phyloP scores from a whole-genome alignment of 2,329 filamentous ascomycete genomes.

The Pseudogymnoascus sp. region DNA sequence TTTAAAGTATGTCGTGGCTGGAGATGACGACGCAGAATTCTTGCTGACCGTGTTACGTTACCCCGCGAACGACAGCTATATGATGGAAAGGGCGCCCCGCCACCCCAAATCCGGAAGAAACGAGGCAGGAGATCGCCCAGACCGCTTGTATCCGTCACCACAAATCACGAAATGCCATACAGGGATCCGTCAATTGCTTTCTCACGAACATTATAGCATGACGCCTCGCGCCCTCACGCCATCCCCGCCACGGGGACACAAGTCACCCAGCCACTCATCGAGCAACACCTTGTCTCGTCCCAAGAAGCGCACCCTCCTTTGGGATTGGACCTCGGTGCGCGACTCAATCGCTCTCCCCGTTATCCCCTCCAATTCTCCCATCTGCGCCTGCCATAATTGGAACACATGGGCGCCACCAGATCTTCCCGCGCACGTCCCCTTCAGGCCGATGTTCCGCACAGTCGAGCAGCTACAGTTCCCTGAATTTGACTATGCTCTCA shows the following conservation, averaged over 20 bases:
- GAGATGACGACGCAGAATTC: neutral
- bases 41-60: neutral
- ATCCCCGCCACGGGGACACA: neutral
- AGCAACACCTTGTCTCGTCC: neutral
- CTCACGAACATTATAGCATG: neutral
- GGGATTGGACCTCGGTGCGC: conserved; percentile 36
- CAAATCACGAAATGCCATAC: neutral
- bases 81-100: neutral
- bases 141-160: neutral
- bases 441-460: conserved; percentile 36
- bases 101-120: neutral
- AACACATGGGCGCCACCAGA: conserved; percentile 35
- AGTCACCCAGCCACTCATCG: neutral
- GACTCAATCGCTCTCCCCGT: conserved; percentile 31
- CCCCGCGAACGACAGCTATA: neutral
- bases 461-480: conserved; percentile 28
- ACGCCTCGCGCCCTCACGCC: conserved; percentile 1
- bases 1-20: neutral
- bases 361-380: conserved; percentile 28
- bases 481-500: conserved; percentile 21
- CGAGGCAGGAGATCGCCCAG: neutral
- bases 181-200: neutral
- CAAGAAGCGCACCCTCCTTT: conserved; percentile 34
- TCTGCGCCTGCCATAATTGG: conserved; percentile 34
- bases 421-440: conserved; percentile 29